Conservation (phyloP, 1,139 yeast species). For the Taphrina flavorubra region DNA sequence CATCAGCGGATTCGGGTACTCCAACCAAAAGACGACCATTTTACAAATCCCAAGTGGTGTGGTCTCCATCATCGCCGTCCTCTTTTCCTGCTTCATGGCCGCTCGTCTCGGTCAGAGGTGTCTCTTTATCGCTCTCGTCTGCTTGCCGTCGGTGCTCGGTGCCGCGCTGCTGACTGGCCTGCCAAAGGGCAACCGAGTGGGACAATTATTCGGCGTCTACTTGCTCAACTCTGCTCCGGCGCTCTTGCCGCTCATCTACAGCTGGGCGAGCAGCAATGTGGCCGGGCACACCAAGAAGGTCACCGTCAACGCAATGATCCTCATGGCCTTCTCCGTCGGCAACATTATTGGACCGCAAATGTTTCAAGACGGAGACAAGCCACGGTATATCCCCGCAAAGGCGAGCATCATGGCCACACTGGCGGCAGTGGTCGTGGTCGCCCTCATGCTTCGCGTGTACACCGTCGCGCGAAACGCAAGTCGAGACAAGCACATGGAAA, state of each 20-base stretch:
- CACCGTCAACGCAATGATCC: constrained; percentile 55
- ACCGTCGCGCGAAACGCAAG: constrained; percentile 51
- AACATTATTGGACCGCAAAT: constrained; percentile 64
- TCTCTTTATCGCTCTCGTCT: constrained; percentile 46
- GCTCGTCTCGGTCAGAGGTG: constrained; percentile 38
- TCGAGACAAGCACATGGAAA: constrained; percentile 44
- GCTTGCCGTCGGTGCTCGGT: constrained; percentile 49
- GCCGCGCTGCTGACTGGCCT: constrained; percentile 48
- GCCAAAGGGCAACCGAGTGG: constrained; percentile 45
- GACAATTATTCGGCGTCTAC: constrained; percentile 48
- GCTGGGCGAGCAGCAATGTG: constrained; percentile 59
- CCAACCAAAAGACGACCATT: constrained; percentile 48
- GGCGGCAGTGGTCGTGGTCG: constrained; percentile 50
- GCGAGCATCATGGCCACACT: constrained; percentile 52
- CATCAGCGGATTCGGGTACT: constrained; percentile 49
- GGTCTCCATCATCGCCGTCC: constrained; percentile 44
- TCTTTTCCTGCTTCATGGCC: constrained; percentile 46
- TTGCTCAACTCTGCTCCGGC: constrained; percentile 51
- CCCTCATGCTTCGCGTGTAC: constrained; percentile 50
- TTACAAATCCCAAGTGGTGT: constrained; percentile 49
- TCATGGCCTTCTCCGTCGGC: constrained; percentile 63
- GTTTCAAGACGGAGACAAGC: constrained; percentile 59
- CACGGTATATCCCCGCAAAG: constrained; percentile 58
- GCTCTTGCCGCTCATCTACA: constrained; percentile 58
- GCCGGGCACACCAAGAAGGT: constrained; percentile 65